Evolutionary conservation across 208 protist species (phyloP).

Genomic region (Trypanosoma rangeli): DNA sequence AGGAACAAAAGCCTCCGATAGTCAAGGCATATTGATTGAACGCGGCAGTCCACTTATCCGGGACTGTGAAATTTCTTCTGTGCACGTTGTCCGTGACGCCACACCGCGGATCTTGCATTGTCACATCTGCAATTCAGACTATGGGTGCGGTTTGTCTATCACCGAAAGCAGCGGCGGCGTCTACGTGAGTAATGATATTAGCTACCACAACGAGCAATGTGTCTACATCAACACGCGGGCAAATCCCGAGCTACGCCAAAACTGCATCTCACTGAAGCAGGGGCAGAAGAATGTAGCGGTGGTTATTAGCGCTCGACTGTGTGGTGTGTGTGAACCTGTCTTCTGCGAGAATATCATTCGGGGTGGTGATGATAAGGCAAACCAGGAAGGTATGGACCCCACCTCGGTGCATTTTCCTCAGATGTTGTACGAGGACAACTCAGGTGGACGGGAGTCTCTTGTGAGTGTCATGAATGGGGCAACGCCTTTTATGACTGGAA

Average conservation of each 20-base stretch:
- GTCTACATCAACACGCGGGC: conserved; percentile 34
- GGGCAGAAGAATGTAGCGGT: conserved; percentile 22
- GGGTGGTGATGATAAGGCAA: conserved; percentile 24
- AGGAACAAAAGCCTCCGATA: conserved; percentile 32
- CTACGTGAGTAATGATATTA: conserved; percentile 43
- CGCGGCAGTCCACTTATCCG: conserved; percentile 35
- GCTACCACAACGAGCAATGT: conserved; percentile 37
- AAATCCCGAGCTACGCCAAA: conserved; percentile 29
- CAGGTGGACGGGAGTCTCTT: conserved; percentile 20
- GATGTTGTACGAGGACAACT: conserved; percentile 18
- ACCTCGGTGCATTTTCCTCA: conserved; percentile 14
- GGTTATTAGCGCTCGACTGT: conserved; percentile 31
- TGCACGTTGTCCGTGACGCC: conserved; percentile 39
- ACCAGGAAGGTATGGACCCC: conserved; percentile 27
- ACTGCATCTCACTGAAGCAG: conserved; percentile 36
- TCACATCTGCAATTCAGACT: conserved; percentile 33
- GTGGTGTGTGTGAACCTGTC: conserved; percentile 14
- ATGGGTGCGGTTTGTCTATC: conserved; percentile 34
- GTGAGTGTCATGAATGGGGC: conserved; percentile 32
- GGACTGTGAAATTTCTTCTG: conserved; percentile 40
- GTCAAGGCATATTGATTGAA: conserved; percentile 36
- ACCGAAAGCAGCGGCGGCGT: conserved; percentile 33
- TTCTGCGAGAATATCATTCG: conserved; percentile 49
- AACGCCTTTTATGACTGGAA: conserved; percentile 28
- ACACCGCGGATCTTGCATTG: conserved; percentile 35